Percentiles rank a stretch among this genome's conserved stretches.
Evolutionary conservation across 2,329 filamentous ascomycete species (phyloP).

Genomic region (Metarhizium guizhouense): DNA sequence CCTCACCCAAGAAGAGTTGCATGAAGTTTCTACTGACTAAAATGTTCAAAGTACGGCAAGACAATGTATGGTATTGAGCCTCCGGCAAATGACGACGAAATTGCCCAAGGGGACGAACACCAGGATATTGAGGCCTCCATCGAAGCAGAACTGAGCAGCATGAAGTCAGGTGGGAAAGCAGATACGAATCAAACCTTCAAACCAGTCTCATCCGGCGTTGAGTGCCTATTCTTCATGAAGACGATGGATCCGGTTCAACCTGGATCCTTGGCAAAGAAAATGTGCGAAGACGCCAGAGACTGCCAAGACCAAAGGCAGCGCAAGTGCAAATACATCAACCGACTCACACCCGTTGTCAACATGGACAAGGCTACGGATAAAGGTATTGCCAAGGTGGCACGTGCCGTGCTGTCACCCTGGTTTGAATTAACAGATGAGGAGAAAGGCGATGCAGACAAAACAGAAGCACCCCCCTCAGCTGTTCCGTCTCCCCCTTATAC

Average conservation of each 20-base stretch:
- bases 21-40: background rate
- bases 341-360: conserved; percentile 41
- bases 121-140: conserved; percentile 69
- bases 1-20: background rate
- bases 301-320: conserved; percentile 32
- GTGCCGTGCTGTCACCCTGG: conserved; percentile 50
- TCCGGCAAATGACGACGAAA: conserved; percentile 24
- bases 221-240: conserved; percentile 55
- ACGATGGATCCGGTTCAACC: conserved; percentile 47
- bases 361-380: conserved; percentile 59
- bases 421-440: conserved; percentile 41
- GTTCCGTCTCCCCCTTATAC: conserved; percentile 19
- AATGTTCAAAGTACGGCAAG: conserved; percentile 49
- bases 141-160: conserved; percentile 57
- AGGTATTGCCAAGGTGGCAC: conserved; percentile 57
- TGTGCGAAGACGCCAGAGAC: conserved; percentile 44
- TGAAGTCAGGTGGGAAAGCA: conserved; percentile 37
- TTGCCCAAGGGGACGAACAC: conserved; percentile 32
- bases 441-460: conserved; percentile 9
- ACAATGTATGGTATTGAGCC: conserved; percentile 45
- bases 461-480: conserved; percentile 2
- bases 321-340: conserved; percentile 50
- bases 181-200: conserved; percentile 40
- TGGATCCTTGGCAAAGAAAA: conserved; percentile 40
- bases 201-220: conserved; percentile 45